A percentile compares a stretch with the other conserved stretches of the same genome.
phyloP scores from a whole-genome alignment of 2,329 filamentous ascomycete genomes.

The Colletotrichum abscissum region DNA sequence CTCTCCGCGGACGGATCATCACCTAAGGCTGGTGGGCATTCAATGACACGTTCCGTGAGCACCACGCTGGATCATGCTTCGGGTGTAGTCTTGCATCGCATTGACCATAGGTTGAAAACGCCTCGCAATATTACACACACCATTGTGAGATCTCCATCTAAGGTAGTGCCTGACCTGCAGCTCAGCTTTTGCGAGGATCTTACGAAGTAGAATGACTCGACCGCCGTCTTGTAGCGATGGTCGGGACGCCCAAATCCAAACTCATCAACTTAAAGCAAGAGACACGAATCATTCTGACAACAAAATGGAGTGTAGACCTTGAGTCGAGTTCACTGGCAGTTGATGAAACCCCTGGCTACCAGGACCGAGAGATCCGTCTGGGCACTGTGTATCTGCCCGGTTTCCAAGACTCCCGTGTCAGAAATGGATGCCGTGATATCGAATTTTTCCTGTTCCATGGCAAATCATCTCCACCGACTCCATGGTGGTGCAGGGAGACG shows the following conservation, averaged over 20 bases:
- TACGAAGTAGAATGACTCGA: not conserved
- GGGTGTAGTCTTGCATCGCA: not conserved
- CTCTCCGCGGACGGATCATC: not conserved
- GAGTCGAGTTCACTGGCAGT: not conserved
- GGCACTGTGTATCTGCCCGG: not conserved
- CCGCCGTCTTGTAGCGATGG: not conserved
- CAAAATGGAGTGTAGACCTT: not conserved
- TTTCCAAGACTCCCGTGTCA: not conserved
- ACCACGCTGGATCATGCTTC: not conserved
- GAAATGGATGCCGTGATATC: constrained; percentile 1
- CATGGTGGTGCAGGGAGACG: constrained; percentile 20
- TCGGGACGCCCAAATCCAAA: not conserved
- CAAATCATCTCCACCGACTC: not conserved
- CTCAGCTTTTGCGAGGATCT: not conserved
- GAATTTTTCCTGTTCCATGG: not conserved
- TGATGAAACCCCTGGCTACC: not conserved
- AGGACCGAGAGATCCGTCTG: constrained; percentile 4
- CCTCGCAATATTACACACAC: not conserved
- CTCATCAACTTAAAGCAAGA: not conserved
- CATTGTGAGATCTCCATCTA: not conserved
- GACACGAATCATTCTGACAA: not conserved
- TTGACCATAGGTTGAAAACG: not conserved
- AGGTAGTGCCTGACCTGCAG: not conserved
- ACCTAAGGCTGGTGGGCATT: not conserved
- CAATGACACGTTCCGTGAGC: not conserved